These are phyloP conservation scores for Penicillium macrosclerotiorum DNA, from an alignment of 495 filamentous ascomycete genomes.

Conservation along the genomic window DNA sequence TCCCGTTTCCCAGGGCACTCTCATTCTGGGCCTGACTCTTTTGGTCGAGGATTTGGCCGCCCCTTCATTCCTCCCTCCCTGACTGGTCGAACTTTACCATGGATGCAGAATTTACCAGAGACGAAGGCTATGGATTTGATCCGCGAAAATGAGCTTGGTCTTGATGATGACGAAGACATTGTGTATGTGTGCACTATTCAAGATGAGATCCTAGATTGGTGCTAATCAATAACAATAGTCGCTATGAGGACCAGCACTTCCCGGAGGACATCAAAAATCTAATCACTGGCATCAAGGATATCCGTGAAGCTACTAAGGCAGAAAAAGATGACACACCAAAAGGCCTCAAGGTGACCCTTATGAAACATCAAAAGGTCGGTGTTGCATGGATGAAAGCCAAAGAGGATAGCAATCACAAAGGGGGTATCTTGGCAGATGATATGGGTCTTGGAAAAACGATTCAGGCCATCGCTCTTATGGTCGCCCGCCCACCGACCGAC, in stretches of 20 bases:
- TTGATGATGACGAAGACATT: slow-evolving; percentile 18
- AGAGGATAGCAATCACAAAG: slow-evolving; percentile 74
- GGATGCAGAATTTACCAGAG: slow-evolving; percentile 9
- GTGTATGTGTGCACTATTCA: slow-evolving; percentile 10
- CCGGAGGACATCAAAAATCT: slow-evolving; percentile 64
- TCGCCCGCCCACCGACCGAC: slow-evolving; percentile 64
- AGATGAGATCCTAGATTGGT: too few species aligned
- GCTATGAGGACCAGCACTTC: slow-evolving; percentile 25
- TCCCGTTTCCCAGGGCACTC: slow-evolving; percentile 2
- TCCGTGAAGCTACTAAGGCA: slow-evolving; percentile 62
- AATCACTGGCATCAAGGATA: slow-evolving; percentile 71
- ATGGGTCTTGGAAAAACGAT: slow-evolving; percentile 98
- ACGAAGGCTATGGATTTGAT: slow-evolving; percentile 16
- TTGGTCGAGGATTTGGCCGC: not conserved
- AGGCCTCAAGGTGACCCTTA: slow-evolving; percentile 65
- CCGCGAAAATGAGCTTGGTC: slow-evolving; percentile 17
- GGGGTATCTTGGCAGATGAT: slow-evolving; percentile 84
- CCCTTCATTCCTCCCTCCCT: not conserved
- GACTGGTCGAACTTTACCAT: slow-evolving; percentile 6
- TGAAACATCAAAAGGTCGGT: slow-evolving; percentile 82
- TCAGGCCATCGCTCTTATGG: slow-evolving; percentile 79
- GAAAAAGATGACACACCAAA: slow-evolving; percentile 71
- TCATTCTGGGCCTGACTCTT: not conserved
- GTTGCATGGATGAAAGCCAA: slow-evolving; percentile 79
- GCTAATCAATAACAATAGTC: slow-evolving; percentile 8